These are phyloP conservation scores for Fusarium heterosporum DNA, from an alignment of 2,329 filamentous ascomycete genomes.

Conservation along the genomic window DNA sequence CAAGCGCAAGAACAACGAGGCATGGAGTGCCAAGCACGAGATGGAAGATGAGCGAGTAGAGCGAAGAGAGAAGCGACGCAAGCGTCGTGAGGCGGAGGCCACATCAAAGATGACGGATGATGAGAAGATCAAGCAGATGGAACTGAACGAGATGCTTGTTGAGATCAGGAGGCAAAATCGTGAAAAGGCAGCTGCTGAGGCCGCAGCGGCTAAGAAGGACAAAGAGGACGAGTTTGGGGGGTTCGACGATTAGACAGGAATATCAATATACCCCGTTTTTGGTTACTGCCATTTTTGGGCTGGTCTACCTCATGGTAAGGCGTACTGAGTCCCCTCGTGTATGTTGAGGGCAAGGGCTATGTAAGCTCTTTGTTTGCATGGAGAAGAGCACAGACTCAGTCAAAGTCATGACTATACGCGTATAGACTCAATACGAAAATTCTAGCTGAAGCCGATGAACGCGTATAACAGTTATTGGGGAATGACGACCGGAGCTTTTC, in stretches of 20 bases:
- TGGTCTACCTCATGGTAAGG: slow-evolving; percentile 10
- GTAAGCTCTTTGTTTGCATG: too few relatives aligned
- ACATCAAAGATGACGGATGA: slow-evolving; percentile 76
- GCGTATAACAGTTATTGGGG: slow-evolving; percentile 25
- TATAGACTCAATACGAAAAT: slow-evolving; percentile 40
- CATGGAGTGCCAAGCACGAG: slow-evolving; percentile 80
- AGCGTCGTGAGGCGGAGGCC: slow-evolving; percentile 72
- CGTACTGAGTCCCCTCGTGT: background rate
- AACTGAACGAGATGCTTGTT: slow-evolving; percentile 73
- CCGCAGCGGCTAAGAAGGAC: slow-evolving; percentile 48
- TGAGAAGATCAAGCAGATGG: slow-evolving; percentile 71
- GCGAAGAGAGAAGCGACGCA: slow-evolving; percentile 72
- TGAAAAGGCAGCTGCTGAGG: slow-evolving; percentile 52
- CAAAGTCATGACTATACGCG: slow-evolving; percentile 27
- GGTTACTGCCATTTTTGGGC: background rate
- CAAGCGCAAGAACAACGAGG: slow-evolving; percentile 72
- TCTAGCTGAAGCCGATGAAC: slow-evolving; percentile 22
- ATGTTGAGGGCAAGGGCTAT: background rate
- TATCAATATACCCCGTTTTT: slow-evolving; percentile 43
- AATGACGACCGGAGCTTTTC: background rate
- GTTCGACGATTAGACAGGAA: slow-evolving; percentile 61
- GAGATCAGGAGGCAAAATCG: slow-evolving; percentile 71
- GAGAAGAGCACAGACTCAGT: too few relatives aligned
- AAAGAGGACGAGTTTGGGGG: slow-evolving; percentile 68
- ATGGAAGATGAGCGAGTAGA: slow-evolving; percentile 71